Evolutionary conservation across 257 asterid species (phyloP), one percentile per base, ranked within the genome.

Genomic region (Nicotiana obtusifolia): DNA sequence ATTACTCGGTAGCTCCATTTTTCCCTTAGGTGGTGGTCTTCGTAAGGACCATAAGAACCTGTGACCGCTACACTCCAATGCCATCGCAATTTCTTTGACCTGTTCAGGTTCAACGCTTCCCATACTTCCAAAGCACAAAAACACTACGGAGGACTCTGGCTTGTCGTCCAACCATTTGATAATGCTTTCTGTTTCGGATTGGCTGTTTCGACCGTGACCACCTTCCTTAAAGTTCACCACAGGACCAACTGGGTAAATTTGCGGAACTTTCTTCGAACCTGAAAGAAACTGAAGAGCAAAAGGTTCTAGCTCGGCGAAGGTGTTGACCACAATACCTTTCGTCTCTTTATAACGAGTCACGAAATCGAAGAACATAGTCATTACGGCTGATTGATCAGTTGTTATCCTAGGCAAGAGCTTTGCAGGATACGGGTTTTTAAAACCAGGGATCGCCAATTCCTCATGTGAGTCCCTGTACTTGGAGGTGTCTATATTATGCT

Each of bases 201-300:
- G 13, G n/a, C 56, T 73, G 66, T 54, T 77, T 57, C 20, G 37
- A 24, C 41, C 30, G 0, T 67, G 67, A 11, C 44, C 35, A 0
- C 13, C 57, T 3, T 59, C 77, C 2, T 75, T 26, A 9, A 49
- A 41, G 31, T 80, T 84, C 28, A 89, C 4, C 3, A 87, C 44
- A 22, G 95, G 95, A 3, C 95, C 95, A 14, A 89, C 71, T 0
- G 91, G 88, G 71, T 90, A 90, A 13, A 91, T 60, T 24, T 61
- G 81, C 0, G 90, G 90, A 64, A 75, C 47, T n/a, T 15, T 30
- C 1, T 19, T 76, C 8, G 11, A 41, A 19, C 54, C 13, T 0
- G 81, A 54, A 41, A 87, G 80, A 52, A 88, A 78, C 31, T 84
- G 77, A 47, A 90, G 47, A 15, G 88, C 82, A 57, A 17, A 35